Evolutionary conservation across 768 basidiomycete genomes (phyloP), one percentile per base, ranked within the genome.

Genomic region (Collybia sordida): DNA sequence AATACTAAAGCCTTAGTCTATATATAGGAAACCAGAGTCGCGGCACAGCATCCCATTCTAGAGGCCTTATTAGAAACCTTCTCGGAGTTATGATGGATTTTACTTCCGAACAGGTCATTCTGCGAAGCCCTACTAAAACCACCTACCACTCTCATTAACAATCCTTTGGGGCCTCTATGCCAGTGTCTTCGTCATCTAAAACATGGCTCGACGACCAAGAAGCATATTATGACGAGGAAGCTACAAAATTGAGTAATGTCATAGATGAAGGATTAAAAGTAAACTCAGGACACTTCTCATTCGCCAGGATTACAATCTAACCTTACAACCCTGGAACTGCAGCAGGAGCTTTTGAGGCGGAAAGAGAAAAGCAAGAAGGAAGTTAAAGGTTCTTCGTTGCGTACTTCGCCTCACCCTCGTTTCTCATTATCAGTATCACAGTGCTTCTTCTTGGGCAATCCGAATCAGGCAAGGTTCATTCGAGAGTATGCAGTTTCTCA

Each of bases 241-340:
- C 52, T 1, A 36, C 51, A 31, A 43, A 50, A 25, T 28, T 52
- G 45, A 59, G 54, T 34, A 50, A 47, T 19, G 42, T 54, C 15
- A 59, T 55, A 38, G 57, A 55, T 18, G 50, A 59, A 37, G 45
- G 15, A n/a, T 36, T 56, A 34, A 59, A 55, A 50, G 57, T 56
- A 24, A 42, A 2, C 3, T n/a, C 21, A 8, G 21, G 27, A n/a
- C 22, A 21, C 1, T 19, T 24, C 9, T 34, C 3, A 17, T 17
- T 34, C 21, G 28, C 23, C 5, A 4, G 5, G 25, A 28, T 38
- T 5, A 45, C 25, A 31, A 17, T 19, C 11, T 31, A 27, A 25
- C 12, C 28, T 21, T n/a, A 27, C 15, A 45, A 7, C 21, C 7
- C 18, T n/a, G 17, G 21, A 12, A 3, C 23, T 17, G 31, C 14